phyloP scores from a whole-genome alignment of 768 basidiomycete species.

The Suillus hirtellus region DNA sequence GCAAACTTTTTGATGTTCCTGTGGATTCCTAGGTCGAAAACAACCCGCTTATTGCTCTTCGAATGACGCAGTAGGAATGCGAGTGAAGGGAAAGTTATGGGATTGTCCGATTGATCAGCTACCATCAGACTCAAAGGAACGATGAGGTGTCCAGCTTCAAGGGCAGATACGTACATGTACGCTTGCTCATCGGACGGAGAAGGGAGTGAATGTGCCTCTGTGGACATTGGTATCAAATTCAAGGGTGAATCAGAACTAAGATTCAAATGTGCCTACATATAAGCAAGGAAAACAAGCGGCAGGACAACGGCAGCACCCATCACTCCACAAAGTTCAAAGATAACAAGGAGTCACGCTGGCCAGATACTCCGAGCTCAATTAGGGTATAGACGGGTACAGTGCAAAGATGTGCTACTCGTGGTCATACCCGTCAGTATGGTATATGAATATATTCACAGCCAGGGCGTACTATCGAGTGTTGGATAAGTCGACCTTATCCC shows the following conservation, averaged over 20 bases:
- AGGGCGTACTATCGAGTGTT: too few relatives aligned
- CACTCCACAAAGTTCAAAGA: neutral
- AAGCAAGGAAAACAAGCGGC: neutral
- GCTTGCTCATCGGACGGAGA: constrained; percentile 44
- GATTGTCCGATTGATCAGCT: constrained; percentile 31
- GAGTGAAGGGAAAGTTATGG: constrained; percentile 43
- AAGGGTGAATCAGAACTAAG: neutral
- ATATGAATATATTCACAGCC: too few relatives aligned
- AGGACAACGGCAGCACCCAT: too few relatives aligned
- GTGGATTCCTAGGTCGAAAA: constrained; percentile 63
- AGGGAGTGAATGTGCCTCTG: constrained; percentile 33
- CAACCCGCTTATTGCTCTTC: constrained; percentile 34
- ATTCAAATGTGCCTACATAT: neutral
- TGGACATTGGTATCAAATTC: neutral
- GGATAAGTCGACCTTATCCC: too few relatives aligned
- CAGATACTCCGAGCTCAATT: too few relatives aligned
- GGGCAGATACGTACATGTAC: constrained; percentile 54
- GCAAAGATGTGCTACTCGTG: too few relatives aligned
- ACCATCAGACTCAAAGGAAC: constrained; percentile 41
- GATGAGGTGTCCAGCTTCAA: constrained; percentile 50
- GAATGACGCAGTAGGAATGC: constrained; percentile 56
- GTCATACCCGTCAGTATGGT: too few relatives aligned
- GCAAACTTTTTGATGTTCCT: constrained; percentile 46
- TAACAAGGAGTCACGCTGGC: neutral
- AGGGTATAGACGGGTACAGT: too few relatives aligned